Base-by-base conservation (phyloP, 805 yeast genomes). In the Barnettozyma wickerhamii region DNA sequence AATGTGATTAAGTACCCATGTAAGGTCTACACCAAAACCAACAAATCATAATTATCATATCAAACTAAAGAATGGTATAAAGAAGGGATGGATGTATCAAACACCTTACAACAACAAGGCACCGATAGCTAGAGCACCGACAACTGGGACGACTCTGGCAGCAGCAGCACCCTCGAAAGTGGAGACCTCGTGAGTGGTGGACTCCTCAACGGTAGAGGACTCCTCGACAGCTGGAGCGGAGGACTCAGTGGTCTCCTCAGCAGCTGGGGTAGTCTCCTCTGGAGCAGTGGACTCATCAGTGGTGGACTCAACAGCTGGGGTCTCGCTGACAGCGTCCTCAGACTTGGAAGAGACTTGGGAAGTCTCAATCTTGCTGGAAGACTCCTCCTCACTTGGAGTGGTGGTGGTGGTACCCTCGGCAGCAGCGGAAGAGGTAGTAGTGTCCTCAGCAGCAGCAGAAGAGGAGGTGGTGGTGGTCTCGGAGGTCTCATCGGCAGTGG, bases 121-220 rank as follows among this genome's bases (percentile, higher is more conserved):
- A 30, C 32, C 34, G 20, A 45, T 47, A 5, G 43, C 50, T 37
- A 50, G 38, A 34, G 50, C 52, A 30, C 46, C 33, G 35, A 40
- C 26, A 12, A 12, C 47, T 33, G 49, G 43, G 41, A 48, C 44
- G 32, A 46, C 19, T 23, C 47, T 36, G 32, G 42, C 50, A 30
- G 55, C 52, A 30, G 55, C 52, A 42, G 49, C 47, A 42, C 49
- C 56, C 35, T 45, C 40, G 28, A 32, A 43, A 20, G 53, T 37
- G 19, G 52, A 33, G 41, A 50, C 39, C 12, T 33, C 40, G 26
- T 30, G 29, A 26, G 26, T 9, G 12, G 26, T 23, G 3, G 26
- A 9, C 12, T 23, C 38, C 27, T 50, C 20, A 23, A 9, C 26
- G 29, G 54, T 27, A 17, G 45, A 32, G 30, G 44, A 34, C 18